phyloP scores from a whole-genome alignment of 331 rosid genomes.

The Telfairia occidentalis region DNA sequence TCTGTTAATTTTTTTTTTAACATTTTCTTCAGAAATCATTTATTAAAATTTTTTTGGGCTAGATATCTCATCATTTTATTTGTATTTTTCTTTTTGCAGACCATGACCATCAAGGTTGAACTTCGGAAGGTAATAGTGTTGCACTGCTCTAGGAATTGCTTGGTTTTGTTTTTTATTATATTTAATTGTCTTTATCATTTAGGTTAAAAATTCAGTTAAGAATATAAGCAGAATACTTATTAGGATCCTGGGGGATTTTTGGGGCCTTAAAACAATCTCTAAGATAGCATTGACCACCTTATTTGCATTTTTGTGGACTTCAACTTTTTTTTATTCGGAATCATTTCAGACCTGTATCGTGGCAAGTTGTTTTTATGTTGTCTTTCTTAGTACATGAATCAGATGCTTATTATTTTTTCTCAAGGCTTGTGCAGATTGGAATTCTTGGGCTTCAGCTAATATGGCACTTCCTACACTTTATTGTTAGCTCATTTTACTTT shows the following conservation, averaged over 20 bases:
- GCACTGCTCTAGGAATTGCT: not conserved
- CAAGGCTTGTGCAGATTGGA: constrained; percentile 41
- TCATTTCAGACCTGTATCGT: not conserved
- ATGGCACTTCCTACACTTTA: constrained; percentile 50
- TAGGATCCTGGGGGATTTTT: not conserved
- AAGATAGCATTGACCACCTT: not conserved
- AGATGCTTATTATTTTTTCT: constrained; percentile 25
- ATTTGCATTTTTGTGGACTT: not conserved
- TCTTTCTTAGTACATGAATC: not conserved
- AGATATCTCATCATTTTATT: not conserved
- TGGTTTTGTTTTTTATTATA: not conserved
- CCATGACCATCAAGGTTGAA: constrained; percentile 5
- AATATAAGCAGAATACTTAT: not conserved
- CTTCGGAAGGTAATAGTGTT: constrained; percentile 1
- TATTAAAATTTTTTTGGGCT: not conserved
- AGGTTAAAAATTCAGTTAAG: not conserved
- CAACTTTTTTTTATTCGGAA: not conserved
- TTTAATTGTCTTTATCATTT: not conserved
- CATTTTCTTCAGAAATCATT: not conserved
- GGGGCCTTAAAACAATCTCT: not conserved
- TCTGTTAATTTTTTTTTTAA: not conserved
- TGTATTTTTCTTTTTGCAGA: constrained; percentile 1
- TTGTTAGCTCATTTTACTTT: constrained; percentile 37
- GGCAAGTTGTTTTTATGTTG: not conserved
- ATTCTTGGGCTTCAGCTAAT: constrained; percentile 43